These are phyloP conservation scores for Prunus persica DNA, from an alignment of 306 rosid genomes.

Conservation along the genomic window DNA sequence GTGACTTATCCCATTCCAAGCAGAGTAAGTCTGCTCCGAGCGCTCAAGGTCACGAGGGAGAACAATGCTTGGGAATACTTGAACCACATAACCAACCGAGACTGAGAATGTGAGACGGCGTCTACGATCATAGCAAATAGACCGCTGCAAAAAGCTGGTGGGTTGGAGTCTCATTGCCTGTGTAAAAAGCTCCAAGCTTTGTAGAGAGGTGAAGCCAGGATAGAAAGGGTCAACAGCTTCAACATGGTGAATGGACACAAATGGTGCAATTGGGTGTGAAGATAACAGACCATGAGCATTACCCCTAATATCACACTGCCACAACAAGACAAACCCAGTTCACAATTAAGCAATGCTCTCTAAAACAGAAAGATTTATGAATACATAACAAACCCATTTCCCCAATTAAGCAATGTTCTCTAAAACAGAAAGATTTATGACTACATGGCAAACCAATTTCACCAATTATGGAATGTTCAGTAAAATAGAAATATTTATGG, in stretches of 20 bases:
- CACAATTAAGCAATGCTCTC: neutral
- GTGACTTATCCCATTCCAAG: slow-evolving; percentile 64
- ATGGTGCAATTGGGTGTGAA: slow-evolving; percentile 76
- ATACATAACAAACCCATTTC: slow-evolving; percentile 5
- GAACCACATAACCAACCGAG: slow-evolving; percentile 68
- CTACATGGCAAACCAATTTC: neutral
- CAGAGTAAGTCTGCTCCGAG: slow-evolving; percentile 70
- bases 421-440: neutral
- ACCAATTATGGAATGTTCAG: neutral
- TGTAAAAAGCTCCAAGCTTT: slow-evolving; percentile 62
- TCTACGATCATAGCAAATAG: slow-evolving; percentile 56
- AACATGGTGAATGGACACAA: slow-evolving; percentile 77
- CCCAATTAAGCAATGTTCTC: neutral
- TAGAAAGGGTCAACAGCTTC: slow-evolving; percentile 71
- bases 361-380: neutral
- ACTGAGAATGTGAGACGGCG: slow-evolving; percentile 53
- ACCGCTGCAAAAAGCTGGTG: slow-evolving; percentile 64
- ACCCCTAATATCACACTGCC: slow-evolving; percentile 72
- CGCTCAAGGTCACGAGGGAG: slow-evolving; percentile 76
- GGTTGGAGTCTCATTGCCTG: slow-evolving; percentile 67
- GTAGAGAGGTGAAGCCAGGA: slow-evolving; percentile 60
- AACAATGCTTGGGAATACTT: slow-evolving; percentile 57
- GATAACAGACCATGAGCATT: slow-evolving; percentile 73
- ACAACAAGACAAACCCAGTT: slow-evolving; percentile 6
- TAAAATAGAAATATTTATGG: neutral